A percentile compares a stretch with the other conserved stretches of the same genome.
Evolutionary conservation across 2,329 filamentous ascomycete species (phyloP).

Genomic region (Volutella citrinella): DNA sequence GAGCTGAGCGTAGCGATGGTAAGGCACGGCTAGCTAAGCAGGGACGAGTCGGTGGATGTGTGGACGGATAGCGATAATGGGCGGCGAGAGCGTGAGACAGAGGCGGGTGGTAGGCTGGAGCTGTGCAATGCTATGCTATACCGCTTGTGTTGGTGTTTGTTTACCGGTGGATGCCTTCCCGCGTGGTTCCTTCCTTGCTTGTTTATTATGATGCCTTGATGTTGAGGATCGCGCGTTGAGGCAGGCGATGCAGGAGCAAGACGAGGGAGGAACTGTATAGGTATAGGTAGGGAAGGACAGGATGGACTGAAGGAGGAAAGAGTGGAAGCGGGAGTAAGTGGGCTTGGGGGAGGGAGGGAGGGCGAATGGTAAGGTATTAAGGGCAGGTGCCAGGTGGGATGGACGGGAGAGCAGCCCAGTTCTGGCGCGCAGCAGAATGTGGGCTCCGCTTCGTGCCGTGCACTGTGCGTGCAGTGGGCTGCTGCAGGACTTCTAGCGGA

Average conservation of each 20-base stretch:
- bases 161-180: conserved; percentile 1
- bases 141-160: conserved; percentile 10
- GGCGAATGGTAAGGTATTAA: conserved; percentile 5
- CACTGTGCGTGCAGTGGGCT: too few species aligned
- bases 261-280: not conserved
- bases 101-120: not conserved
- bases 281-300: conserved; percentile 6
- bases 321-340: conserved; percentile 6
- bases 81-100: conserved; percentile 1
- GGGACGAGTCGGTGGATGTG: too few species aligned
- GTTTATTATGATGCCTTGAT: conserved; percentile 7
- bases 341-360: conserved; percentile 7
- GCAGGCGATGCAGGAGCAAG: conserved; percentile 3
- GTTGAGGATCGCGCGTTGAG: conserved; percentile 6
- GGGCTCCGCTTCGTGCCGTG: too few species aligned
- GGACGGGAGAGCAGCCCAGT: conserved; percentile 3
- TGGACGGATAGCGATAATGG: too few species aligned
- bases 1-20: too few species aligned
- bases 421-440: too few species aligned
- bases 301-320: conserved; percentile 1
- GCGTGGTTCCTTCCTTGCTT: too few species aligned
- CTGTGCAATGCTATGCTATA: conserved; percentile 1
- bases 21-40: too few species aligned
- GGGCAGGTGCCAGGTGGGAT: conserved; percentile 2
- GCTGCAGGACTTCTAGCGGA: too few species aligned